phyloP scores from a whole-genome alignment of 2,329 filamentous ascomycete genomes.

The Pseudocercospora fuligena region DNA sequence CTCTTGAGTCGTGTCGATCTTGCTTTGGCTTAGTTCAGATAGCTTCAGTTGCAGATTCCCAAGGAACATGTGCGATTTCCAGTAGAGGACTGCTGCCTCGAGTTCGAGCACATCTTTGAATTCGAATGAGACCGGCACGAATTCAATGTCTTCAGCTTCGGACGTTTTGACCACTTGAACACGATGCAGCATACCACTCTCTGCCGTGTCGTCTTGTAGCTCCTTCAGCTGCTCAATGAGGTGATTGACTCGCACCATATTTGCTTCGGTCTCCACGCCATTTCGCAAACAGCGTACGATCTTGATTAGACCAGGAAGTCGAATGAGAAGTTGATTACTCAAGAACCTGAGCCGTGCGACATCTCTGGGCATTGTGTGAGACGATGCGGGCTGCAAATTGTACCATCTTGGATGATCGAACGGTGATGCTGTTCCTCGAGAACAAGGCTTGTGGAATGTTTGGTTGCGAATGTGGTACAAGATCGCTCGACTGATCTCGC shows the following conservation, averaged over 20 bases:
- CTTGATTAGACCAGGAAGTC: neutral
- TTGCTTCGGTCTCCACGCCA: neutral
- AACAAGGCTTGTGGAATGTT: neutral
- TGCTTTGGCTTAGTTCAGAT: neutral
- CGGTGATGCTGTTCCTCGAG: neutral
- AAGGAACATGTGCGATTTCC: neutral
- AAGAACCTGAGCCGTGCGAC: neutral
- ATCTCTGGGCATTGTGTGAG: neutral
- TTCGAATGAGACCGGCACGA: conserved; percentile 8
- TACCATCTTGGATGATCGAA: conserved; percentile 10
- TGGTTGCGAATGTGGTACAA: conserved; percentile 12
- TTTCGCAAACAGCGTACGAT: neutral
- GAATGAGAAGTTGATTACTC: conserved; percentile 6
- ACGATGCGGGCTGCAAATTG: neutral
- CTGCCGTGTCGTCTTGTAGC: neutral
- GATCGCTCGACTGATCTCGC: conserved; percentile 5
- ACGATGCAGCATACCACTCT: conserved; percentile 6
- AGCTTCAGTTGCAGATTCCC: neutral
- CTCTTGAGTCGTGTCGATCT: neutral
- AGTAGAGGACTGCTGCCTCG: neutral
- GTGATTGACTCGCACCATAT: neutral
- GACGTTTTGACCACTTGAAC: conserved; percentile 4
- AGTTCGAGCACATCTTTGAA: neutral
- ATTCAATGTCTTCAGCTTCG: neutral
- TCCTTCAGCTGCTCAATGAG: neutral